phyloP scores from a whole-genome alignment of 2,329 filamentous ascomycete genomes.

The Pseudopithomyces chartarum region DNA sequence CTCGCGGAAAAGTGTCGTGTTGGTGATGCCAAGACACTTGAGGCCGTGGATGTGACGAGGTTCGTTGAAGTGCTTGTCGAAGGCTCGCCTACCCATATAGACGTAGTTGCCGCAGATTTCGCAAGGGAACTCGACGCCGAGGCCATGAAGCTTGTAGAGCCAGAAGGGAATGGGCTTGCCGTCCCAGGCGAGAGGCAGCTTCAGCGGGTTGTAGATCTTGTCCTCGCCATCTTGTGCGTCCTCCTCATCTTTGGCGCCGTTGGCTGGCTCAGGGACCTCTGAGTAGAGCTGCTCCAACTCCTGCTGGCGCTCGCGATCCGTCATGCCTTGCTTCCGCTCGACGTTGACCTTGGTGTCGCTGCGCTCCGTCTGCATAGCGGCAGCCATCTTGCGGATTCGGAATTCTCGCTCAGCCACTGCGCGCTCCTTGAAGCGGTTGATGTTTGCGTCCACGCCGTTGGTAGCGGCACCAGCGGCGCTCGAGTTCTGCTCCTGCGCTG shows the following conservation, averaged over 20 bases:
- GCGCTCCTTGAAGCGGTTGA: slow-evolving; percentile 72
- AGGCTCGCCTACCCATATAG: slow-evolving; percentile 96
- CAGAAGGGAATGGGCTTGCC: slow-evolving; percentile 99
- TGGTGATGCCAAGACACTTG: slow-evolving; percentile 91
- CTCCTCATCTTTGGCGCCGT: slow-evolving; percentile 65
- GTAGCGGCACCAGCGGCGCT: slow-evolving; percentile 20
- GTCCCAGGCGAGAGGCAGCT: slow-evolving; percentile 95
- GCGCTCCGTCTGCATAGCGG: slow-evolving; percentile 83
- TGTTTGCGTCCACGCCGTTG: slow-evolving; percentile 24
- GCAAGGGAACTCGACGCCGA: slow-evolving; percentile 93
- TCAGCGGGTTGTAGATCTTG: slow-evolving; percentile 94
- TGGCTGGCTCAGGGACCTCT: slow-evolving; percentile 55
- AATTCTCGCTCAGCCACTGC: slow-evolving; percentile 89
- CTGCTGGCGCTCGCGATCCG: slow-evolving; percentile 90
- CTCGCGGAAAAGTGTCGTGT: slow-evolving; percentile 88
- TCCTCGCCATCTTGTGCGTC: slow-evolving; percentile 72
- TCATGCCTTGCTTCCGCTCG: slow-evolving; percentile 96
- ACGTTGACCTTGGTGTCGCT: slow-evolving; percentile 92
- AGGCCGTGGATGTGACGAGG: slow-evolving; percentile 89
- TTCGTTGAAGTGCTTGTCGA: slow-evolving; percentile 99
- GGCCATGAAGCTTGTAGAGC: slow-evolving; percentile 94
- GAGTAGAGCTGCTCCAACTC: slow-evolving; percentile 87
- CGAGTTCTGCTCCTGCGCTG: slow-evolving; percentile 64
- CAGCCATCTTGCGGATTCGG: slow-evolving; percentile 77
- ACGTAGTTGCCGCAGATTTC: slow-evolving; percentile 98